A percentile compares a stretch with the other conserved stretches of the same genome.
Evolutionary conservation across 2,329 filamentous ascomycete genomes (phyloP).

Genomic region (Aspergillus nomiae): DNA sequence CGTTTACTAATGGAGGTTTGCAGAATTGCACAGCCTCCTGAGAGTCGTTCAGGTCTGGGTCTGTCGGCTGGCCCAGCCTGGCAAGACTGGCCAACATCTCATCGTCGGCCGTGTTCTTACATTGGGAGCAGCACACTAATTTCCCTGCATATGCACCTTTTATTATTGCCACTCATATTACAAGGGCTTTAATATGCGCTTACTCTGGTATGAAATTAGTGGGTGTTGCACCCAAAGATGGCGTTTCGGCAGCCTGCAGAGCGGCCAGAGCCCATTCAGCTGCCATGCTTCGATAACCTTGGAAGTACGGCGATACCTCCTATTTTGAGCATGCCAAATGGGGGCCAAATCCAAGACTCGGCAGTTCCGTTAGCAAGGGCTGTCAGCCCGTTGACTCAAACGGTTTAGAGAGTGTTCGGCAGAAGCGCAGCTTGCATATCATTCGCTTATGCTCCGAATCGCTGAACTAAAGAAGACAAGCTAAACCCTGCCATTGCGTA

Average conservation of each 20-base stretch:
- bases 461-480: neutral
- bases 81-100: neutral
- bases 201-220: neutral
- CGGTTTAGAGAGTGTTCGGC: neutral
- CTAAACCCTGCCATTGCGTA: neutral
- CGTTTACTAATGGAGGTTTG: neutral
- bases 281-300: neutral
- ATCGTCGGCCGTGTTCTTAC: neutral
- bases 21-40: neutral
- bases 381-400: conserved; percentile 2
- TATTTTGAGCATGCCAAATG: neutral
- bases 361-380: neutral
- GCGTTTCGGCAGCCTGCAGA: neutral
- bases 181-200: neutral
- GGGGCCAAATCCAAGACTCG: neutral
- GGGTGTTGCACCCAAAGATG: neutral
- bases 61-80: neutral
- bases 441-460: neutral
- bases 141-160: neutral
- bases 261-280: neutral
- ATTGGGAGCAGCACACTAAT: neutral
- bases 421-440: neutral
- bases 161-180: neutral
- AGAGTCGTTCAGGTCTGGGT: too few species aligned
- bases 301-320: neutral